phyloP scores from a whole-genome alignment of 176 grass and related monocot species.

The Oryza glaberrima region DNA sequence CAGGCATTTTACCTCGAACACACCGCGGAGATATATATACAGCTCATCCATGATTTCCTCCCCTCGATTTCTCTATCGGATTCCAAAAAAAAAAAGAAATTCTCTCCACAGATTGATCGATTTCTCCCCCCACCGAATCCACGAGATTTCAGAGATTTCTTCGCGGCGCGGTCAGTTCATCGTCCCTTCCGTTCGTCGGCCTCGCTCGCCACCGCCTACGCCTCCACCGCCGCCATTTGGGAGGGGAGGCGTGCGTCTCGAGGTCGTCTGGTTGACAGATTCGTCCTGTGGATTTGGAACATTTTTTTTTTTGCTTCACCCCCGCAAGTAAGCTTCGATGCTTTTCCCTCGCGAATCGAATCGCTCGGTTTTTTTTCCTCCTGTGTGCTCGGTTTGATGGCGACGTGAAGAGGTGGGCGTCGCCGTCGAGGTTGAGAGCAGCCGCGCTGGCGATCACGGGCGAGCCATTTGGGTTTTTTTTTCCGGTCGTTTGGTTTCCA shows the following conservation, averaged over 20 bases:
- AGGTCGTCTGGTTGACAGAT: constrained; percentile 7
- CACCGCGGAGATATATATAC: too few relatives aligned
- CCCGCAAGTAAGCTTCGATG: constrained; percentile 52
- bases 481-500: neutral
- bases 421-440: neutral
- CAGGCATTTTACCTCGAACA: too few relatives aligned
- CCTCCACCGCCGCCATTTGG: too few relatives aligned
- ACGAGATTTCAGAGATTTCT: too few relatives aligned
- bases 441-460: constrained; percentile 44
- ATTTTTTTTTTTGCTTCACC: constrained; percentile 19
- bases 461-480: neutral
- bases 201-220: too few relatives aligned
- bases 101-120: too few relatives aligned
- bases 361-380: neutral
- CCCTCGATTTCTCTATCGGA: too few relatives aligned
- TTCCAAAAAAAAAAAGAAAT: too few relatives aligned
- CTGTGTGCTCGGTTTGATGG: neutral
- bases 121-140: too few relatives aligned
- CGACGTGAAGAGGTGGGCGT: constrained; percentile 6
- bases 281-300: constrained; percentile 44
- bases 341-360: constrained; percentile 20
- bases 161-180: too few relatives aligned
- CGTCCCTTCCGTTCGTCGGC: too few relatives aligned
- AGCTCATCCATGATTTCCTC: too few relatives aligned
- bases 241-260: neutral